Conservation (phyloP, 2,329 filamentous ascomycete genomes). For the Gaeumannomyces sp. region DNA sequence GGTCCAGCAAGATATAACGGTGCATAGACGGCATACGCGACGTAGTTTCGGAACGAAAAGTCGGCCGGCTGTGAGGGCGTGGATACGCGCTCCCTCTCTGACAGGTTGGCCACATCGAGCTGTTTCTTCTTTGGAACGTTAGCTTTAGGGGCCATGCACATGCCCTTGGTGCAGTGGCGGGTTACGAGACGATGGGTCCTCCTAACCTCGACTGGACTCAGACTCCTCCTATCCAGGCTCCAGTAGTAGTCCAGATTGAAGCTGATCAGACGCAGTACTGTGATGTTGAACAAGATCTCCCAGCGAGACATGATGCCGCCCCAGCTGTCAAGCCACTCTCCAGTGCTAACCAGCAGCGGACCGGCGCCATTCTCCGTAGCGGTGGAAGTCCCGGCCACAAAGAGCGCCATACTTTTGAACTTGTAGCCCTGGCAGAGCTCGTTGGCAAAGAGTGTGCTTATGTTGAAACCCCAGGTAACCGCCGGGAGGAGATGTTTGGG, state of each 20-base stretch:
- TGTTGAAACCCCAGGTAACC: constrained; percentile 85
- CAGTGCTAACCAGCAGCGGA: neutral
- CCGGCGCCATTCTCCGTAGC: neutral
- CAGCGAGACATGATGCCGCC: constrained; percentile 83
- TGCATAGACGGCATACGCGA: constrained; percentile 85
- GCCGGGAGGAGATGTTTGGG: constrained; percentile 65
- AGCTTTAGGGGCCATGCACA: constrained; percentile 32
- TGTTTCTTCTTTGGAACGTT: constrained; percentile 90
- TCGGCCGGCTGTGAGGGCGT: constrained; percentile 66
- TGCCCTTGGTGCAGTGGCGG: too few relatives aligned
- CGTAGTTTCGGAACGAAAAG: constrained; percentile 77
- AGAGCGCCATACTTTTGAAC: constrained; percentile 55
- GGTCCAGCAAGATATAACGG: constrained; percentile 90
- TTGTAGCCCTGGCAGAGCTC: constrained; percentile 76
- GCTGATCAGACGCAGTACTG: constrained; percentile 84
- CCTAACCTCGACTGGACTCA: constrained; percentile 73
- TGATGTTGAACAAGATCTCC: constrained; percentile 98
- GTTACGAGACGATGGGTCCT: too few relatives aligned
- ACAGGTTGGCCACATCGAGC: constrained; percentile 78
- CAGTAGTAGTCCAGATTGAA: constrained; percentile 98
- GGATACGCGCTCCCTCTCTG: constrained; percentile 78
- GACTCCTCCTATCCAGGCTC: constrained; percentile 61
- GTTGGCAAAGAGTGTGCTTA: constrained; percentile 80
- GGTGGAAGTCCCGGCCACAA: constrained; percentile 27
- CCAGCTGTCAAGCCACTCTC: constrained; percentile 67